Evolutionary conservation across 345 rosid genomes (phyloP), one percentile per base, ranked within the genome.

Genomic region (Firmiana major): DNA sequence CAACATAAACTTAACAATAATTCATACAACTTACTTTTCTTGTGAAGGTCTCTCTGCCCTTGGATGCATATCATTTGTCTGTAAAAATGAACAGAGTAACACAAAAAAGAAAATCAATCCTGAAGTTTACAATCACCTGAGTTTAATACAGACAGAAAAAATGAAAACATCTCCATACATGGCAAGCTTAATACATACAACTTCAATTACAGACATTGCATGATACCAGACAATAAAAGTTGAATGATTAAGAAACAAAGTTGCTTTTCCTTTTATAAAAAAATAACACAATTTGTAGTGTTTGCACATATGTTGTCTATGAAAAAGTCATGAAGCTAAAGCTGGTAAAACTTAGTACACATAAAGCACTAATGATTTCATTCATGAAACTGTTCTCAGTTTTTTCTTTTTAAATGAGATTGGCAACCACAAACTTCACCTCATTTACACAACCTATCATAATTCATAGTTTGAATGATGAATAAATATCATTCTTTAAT

Each of bases 1-100:
- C 34, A 3, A 31, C 1, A 31, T 31, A 31, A 31, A 31, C 70
- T 57, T 48, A 38, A 63, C 45, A 53, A 80, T 62, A 76, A 77
- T 21, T 68, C 71, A 51, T 48, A 51, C 38, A 36, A 22, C 46
- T 17, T 77, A 15, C 54, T 57, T 75, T 31, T 73, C 15, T 54
- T 38, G 22, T 59, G 81, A 71, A 80, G 65, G 38, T 69, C 77
- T 81, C 65, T 70, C 74, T 71, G 59, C 49, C 70, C 73, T 74
- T 28, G 84, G 46, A 62, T n/a, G 28, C 46, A 46, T 73, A 64
- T 75, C 70, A 43, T 22, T 59, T 24, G 34, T 40, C 89, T 88
- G 82, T 57, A 72, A 71, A 21, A 68, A 13, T 49, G 21, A 63
- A 45, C 40, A 71, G 28, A 74, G 15, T 13, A 65, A 46, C 21